phyloP scores from a whole-genome alignment of 208 protist genomes.

The Wallacemonas sp. region DNA sequence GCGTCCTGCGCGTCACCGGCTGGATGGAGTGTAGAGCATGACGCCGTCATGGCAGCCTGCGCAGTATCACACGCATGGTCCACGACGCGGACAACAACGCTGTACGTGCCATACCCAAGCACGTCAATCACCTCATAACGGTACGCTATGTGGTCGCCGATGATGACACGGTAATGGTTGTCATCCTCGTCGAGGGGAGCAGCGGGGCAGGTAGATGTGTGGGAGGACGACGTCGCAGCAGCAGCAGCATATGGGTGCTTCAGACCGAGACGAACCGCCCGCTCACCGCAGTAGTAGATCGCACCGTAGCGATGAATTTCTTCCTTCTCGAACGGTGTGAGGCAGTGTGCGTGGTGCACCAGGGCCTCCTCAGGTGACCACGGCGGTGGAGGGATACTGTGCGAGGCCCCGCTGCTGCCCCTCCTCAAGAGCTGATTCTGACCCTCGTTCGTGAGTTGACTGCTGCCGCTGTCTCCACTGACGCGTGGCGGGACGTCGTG shows the following conservation, averaged over 20 bases:
- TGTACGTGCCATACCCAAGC: conserved; percentile 83
- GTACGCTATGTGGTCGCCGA: conserved; percentile 93
- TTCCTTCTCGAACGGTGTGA: conserved; percentile 75
- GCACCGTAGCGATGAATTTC: conserved; percentile 73
- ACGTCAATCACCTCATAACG: conserved; percentile 77
- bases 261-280: conserved; percentile 26
- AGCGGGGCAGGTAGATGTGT: too few species aligned
- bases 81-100: conserved; percentile 68
- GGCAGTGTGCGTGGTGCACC: conserved; percentile 26
- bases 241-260: conserved; percentile 2
- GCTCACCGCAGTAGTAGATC: conserved; percentile 87
- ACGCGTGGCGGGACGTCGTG: not conserved
- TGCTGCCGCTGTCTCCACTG: not conserved
- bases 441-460: too few species aligned
- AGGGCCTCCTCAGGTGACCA: conserved; percentile 46
- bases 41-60: too few species aligned
- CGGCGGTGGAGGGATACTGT: conserved; percentile 32
- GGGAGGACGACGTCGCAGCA: not conserved
- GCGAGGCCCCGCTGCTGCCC: conserved; percentile 2
- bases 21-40: too few species aligned
- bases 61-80: conserved; percentile 86
- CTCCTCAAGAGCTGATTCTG: too few species aligned
- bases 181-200: conserved; percentile 66
- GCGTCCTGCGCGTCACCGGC: too few species aligned
- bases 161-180: conserved; percentile 85